phyloP scores from a whole-genome alignment of 176 grass and related monocot genomes.

The Calamus simplicifolius region DNA sequence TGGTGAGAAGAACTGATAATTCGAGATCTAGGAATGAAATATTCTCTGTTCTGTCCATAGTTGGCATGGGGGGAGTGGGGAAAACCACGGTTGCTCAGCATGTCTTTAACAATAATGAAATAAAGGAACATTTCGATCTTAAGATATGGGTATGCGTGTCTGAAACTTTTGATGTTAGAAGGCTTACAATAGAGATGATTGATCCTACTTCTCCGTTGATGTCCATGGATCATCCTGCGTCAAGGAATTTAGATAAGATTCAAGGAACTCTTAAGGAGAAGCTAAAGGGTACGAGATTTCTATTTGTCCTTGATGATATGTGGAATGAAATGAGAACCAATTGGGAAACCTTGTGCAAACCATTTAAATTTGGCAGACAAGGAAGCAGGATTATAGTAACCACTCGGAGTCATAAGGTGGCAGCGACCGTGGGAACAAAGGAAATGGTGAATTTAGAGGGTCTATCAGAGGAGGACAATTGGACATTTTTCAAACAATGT shows the following conservation, averaged over 20 bases:
- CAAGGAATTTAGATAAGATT: not conserved
- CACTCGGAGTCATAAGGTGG: conserved; percentile 1
- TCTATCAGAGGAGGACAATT: conserved; percentile 3
- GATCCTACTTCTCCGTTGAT: not conserved
- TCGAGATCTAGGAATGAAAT: too few relatives aligned
- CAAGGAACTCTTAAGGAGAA: not conserved
- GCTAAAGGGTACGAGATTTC: not conserved
- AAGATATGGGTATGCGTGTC: conserved; percentile 1
- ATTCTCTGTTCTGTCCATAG: conserved; percentile 3
- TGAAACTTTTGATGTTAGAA: conserved; percentile 5
- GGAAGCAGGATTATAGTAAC: conserved; percentile 10
- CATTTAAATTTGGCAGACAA: not conserved
- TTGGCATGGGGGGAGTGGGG: conserved; percentile 1
- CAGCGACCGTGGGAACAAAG: not conserved
- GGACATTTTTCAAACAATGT: not conserved
- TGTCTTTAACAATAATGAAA: conserved; percentile 1
- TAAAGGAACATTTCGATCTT: not conserved
- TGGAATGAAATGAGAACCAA: conserved; percentile 1
- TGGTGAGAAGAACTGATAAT: too few relatives aligned
- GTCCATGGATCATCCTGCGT: not conserved
- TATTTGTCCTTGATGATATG: conserved; percentile 15
- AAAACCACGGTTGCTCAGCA: conserved; percentile 2
- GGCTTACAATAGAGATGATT: conserved; percentile 4
- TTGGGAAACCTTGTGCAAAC: conserved; percentile 6
- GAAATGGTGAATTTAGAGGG: conserved; percentile 3